Base-by-base conservation (phyloP, 2,329 filamentous ascomycete genomes). In the Reticulascus tulasneorum region DNA sequence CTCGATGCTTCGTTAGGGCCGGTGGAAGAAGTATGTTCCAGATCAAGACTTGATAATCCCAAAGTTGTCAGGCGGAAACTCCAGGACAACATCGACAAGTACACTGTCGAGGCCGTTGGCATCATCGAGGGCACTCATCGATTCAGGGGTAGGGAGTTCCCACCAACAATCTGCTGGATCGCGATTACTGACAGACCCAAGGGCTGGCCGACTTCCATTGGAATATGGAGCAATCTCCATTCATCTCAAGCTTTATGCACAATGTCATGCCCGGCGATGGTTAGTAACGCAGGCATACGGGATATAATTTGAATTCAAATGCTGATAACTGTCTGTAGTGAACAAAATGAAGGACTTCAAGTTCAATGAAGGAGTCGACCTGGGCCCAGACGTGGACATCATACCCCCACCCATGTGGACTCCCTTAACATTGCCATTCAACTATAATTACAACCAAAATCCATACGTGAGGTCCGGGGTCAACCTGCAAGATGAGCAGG, bases 141-240 rank as follows among this genome's bases (percentile, higher is more conserved):
- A 23, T 98, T 94, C 60, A 78, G 91, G 55, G 82, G 82, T 73
- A 58, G 45, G 60, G 35, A 9, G 23, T n/a, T 19, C 19, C 5
- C 10, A 26, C 25, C 33, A n/a, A 16, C 18, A 7, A 7, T 9
- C n/a, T n/a, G n/a, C n/a, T 11, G 19, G 5, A 16, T 9, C 25
- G 5, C 18, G 12, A 21, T 18, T 36, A 18, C 33, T 38, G 8
- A 44, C 29, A 13, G n/a, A 9, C 6, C 13, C n/a, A 18, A 78
- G 77, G 75, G 21, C 71, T 94, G 46, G 83, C 88, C 8, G 91
- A 97, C 60, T 94, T 94, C 53, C 87, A 94, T 52, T 91, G 83
- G 61, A 79, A 86, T 16, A 80, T 84, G 33, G 71, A 72, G 11
- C 72, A 75, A 23, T 83, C 82, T 29, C 66, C 75, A 0, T 86